Evolutionary conservation across 2,329 filamentous ascomycete genomes (phyloP).

Genomic region (Clarireedia paspali): DNA sequence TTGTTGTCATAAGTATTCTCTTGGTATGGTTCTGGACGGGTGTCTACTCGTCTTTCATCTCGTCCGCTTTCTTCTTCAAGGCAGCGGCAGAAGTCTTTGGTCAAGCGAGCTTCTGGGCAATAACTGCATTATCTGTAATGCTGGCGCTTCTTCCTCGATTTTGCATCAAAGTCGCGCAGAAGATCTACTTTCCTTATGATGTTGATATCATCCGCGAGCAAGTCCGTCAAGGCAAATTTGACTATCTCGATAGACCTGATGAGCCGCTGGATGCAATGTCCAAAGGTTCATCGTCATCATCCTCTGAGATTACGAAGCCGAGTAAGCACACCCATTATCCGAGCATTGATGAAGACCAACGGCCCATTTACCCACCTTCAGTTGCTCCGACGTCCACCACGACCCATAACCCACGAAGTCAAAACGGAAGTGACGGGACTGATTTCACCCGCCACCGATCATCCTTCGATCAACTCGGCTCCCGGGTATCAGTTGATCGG

Average conservation of each 20-base stretch:
- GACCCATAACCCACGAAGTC: slow-evolving; percentile 72
- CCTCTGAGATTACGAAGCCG: slow-evolving; percentile 46
- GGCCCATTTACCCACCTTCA: slow-evolving; percentile 90
- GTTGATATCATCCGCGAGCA: slow-evolving; percentile 96
- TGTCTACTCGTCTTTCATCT: slow-evolving; percentile 52
- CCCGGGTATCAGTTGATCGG: slow-evolving; percentile 54
- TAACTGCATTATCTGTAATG: slow-evolving; percentile 69
- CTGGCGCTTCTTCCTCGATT: slow-evolving; percentile 85
- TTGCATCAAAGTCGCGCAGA: slow-evolving; percentile 78
- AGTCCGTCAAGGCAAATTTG: slow-evolving; percentile 73
- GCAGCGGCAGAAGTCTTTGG: slow-evolving; percentile 73
- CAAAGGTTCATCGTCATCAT: slow-evolving; percentile 43
- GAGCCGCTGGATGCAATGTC: slow-evolving; percentile 30
- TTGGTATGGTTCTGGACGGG: slow-evolving; percentile 96
- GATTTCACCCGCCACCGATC: slow-evolving; percentile 68
- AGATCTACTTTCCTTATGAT: slow-evolving; percentile 88
- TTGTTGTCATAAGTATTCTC: slow-evolving; percentile 73
- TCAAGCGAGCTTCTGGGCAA: slow-evolving; percentile 79
- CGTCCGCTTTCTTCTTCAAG: slow-evolving; percentile 65
- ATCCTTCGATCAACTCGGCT: slow-evolving; percentile 71
- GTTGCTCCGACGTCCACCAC: slow-evolving; percentile 66
- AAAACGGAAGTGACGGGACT: slow-evolving; percentile 90
- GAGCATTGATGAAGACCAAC: slow-evolving; percentile 75
- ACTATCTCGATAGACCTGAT: slow-evolving; percentile 46
- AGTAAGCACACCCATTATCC: slow-evolving; percentile 49